Evolutionary conservation across 2,329 filamentous ascomycete genomes (phyloP), one percentile per base, ranked within the genome.

Genomic region (Pyricularia sp.): DNA sequence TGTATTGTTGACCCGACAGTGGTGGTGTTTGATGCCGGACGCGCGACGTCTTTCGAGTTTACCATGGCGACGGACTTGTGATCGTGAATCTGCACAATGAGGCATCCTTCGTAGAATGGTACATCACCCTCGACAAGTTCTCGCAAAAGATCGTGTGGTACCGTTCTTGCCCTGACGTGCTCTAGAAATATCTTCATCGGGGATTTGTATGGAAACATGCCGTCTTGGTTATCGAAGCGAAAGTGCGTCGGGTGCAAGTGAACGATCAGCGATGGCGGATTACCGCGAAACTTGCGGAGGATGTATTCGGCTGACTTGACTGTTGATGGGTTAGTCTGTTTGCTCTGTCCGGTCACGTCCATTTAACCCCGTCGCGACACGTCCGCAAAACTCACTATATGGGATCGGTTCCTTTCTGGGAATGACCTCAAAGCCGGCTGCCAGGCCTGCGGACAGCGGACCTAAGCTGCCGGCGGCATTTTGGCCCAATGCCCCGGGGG

Each of bases 11-110:
- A 94, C 12, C 90, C 88, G 3, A 85, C 81, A 10, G 55, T 59
- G 68, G 89, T 90, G 72, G 84, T 88, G 50, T 86, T 86, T 25
- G 85, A 82, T 30, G 81, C 81, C 67, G 81, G 83, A 66, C 82
- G 85, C 69, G 81, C 80, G 73, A 82, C 83, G 72, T 86, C 88
- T 75, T 92, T 88, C 73, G 85, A 81, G 71, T 85, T 84, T 65
- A 84, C 36, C 28, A 31, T 23, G 12, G 69, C 84, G 61, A 82
- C 82, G 0, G 90, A 88, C 74, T 91, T 92, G 81, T 97, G 92
- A 77, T 98, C 92, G 74, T 97, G 87, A n/a, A 98, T 83, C 78
- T 97, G 90, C 50, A 99, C 93, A 73, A 99, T 98, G 69, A 99
- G 85, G 76, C 94, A 97, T 36, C 92, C 93, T 78, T 98, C 94